Conservation (phyloP, 2,329 filamentous ascomycete genomes). For the Parastagonospora nodorum region DNA sequence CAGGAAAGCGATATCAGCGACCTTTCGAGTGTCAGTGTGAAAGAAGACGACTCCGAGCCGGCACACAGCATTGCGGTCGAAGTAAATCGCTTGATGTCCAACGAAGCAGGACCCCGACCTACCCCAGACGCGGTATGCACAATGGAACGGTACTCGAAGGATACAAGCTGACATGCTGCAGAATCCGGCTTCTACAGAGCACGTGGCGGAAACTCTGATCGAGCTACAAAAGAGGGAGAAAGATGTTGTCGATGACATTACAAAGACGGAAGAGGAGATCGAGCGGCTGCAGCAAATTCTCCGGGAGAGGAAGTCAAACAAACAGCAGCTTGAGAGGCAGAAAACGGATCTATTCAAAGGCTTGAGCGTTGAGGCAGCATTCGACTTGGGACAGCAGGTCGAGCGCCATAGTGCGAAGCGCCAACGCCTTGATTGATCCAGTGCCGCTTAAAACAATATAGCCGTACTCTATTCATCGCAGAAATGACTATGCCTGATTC, state of each 20-base stretch:
- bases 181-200: not conserved
- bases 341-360: not conserved
- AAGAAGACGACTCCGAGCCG: not conserved
- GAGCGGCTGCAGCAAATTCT: not conserved
- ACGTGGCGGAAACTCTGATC: not conserved
- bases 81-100: not conserved
- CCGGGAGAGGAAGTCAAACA: not conserved
- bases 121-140: too few relatives aligned
- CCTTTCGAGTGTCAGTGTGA: not conserved
- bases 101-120: too few relatives aligned
- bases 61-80: not conserved
- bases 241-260: not conserved
- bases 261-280: not conserved
- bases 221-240: not conserved
- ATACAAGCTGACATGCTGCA: not conserved
- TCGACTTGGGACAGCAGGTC: not conserved
- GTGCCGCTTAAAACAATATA: too few relatives aligned
- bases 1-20: not conserved
- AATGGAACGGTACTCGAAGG: too few relatives aligned
- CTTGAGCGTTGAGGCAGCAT: not conserved
- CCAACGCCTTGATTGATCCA: too few relatives aligned
- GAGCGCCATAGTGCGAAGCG: too few relatives aligned
- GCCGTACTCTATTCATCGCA: too few relatives aligned
- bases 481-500: too few relatives aligned
- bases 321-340: not conserved